Conservation (phyloP, 192 early-diverging fungal genomes). For the Funneliformis geosporum region DNA sequence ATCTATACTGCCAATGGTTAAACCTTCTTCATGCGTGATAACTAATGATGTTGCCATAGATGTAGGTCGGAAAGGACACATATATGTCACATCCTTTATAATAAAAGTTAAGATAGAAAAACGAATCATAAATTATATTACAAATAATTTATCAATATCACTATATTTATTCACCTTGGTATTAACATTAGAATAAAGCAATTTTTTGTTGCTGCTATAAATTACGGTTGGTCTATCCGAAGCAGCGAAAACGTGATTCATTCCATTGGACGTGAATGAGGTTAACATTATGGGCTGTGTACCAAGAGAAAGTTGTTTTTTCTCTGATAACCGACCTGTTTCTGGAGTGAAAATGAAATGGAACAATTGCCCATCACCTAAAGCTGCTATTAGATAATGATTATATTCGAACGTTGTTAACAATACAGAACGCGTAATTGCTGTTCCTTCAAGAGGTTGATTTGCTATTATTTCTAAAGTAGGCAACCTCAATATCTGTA, state of each 20-base stretch:
- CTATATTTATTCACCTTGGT: constrained; percentile 55
- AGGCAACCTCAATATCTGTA: constrained; percentile 61
- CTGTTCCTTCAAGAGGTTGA: constrained; percentile 52
- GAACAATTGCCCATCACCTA: constrained; percentile 83
- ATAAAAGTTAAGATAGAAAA: neutral
- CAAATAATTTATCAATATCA: neutral
- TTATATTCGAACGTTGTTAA: constrained; percentile 63
- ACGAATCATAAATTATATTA: neutral
- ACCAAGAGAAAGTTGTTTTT: constrained; percentile 74
- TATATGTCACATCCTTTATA: constrained; percentile 60
- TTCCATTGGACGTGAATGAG: constrained; percentile 46
- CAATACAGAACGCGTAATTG: constrained; percentile 70
- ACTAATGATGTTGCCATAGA: constrained; percentile 58
- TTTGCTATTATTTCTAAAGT: constrained; percentile 48
- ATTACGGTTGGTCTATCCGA: constrained; percentile 85
- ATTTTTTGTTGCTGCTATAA: constrained; percentile 61
- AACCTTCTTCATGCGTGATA: constrained; percentile 57
- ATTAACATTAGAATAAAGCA: constrained; percentile 87
- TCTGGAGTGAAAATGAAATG: constrained; percentile 63
- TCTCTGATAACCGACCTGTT: constrained; percentile 40
- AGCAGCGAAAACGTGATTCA: constrained; percentile 71
- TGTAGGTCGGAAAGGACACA: constrained; percentile 62
- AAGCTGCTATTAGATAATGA: constrained; percentile 72
- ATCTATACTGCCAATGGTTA: constrained; percentile 79
- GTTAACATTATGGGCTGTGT: constrained; percentile 70